Percentiles rank a stretch among this genome's conserved stretches.
These are phyloP conservation scores for Achlya hypogyna DNA, from an alignment of 352 stramenopile species.

Conservation along the genomic window DNA sequence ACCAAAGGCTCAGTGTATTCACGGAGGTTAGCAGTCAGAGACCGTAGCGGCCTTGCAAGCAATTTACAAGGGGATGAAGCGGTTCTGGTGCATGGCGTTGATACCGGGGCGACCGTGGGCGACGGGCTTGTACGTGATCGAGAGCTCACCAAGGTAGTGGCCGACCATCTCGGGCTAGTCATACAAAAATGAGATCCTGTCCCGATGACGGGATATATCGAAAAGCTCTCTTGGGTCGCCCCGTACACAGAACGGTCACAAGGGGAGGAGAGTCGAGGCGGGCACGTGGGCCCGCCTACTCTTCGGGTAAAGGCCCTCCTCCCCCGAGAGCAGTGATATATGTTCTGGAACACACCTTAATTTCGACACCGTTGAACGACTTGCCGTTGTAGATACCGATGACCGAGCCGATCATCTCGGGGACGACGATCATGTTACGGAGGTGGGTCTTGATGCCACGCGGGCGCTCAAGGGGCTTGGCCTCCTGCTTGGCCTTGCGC, in stretches of 20 bases:
- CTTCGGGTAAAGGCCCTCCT: conserved; percentile 70
- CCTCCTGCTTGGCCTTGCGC: conserved; percentile 98
- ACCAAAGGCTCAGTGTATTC: conserved; percentile 59
- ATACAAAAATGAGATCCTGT: neutral
- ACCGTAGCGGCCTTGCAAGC: neutral
- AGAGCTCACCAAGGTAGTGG: conserved; percentile 99
- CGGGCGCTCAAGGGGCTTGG: conserved; percentile 95
- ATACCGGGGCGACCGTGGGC: conserved; percentile 98
- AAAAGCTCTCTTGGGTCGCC: conserved; percentile 75
- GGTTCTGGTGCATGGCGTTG: conserved; percentile 93
- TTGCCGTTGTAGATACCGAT: conserved; percentile 99
- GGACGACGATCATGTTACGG: conserved; percentile 99
- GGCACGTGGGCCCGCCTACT: conserved; percentile 27
- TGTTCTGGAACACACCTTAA: conserved; percentile 93
- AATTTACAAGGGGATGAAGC: conserved; percentile 99
- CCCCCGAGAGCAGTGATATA: conserved; percentile 59
- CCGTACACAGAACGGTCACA: conserved; percentile 84
- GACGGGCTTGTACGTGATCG: conserved; percentile 98
- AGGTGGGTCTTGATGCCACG: conserved; percentile 99
- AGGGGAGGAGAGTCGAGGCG: conserved; percentile 54
- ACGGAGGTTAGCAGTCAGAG: conserved; percentile 21
- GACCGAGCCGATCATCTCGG: conserved; percentile 99
- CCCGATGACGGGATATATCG: neutral
- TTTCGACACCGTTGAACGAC: conserved; percentile 99
- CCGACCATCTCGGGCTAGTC: conserved; percentile 97